A percentile compares a stretch with the other conserved stretches of the same genome.
Conservation (phyloP, 495 filamentous ascomycete species). For the Neurospora tetrasperma region DNA sequence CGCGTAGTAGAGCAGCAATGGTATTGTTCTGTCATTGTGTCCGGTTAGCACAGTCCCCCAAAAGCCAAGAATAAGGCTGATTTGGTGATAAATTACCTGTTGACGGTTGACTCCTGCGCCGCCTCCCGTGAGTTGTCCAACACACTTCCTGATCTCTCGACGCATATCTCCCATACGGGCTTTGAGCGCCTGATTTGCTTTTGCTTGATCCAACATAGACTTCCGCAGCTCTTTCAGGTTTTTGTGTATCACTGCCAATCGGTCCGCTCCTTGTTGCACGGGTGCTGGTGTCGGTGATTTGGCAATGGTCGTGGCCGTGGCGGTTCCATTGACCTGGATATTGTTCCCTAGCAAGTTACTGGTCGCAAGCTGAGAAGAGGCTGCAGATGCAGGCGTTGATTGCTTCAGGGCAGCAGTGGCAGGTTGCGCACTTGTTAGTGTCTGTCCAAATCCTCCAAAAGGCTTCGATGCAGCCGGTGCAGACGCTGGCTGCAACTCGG, state of each 20-base stretch:
- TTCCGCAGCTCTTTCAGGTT: constrained; percentile 62
- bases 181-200: constrained; percentile 41
- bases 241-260: constrained; percentile 60
- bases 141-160: constrained; percentile 54
- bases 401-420: background rate
- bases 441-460: background rate
- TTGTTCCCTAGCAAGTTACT: constrained; percentile 1
- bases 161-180: constrained; percentile 62
- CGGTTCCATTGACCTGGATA: constrained; percentile 5
- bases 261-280: constrained; percentile 5
- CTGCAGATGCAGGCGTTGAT: background rate
- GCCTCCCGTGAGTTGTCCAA: constrained; percentile 62
- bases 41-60: constrained; percentile 1
- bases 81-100: constrained; percentile 35
- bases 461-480: background rate
- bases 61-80: background rate
- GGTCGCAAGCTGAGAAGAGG: background rate
- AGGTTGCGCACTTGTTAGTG: background rate
- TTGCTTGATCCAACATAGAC: constrained; percentile 41
- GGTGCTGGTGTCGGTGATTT: background rate
- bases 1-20: constrained; percentile 39
- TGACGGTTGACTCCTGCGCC: constrained; percentile 49
- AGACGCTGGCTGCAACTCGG: background rate
- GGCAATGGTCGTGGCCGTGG: background rate
- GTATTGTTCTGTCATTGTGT: constrained; percentile 15